phyloP scores from a whole-genome alignment of 495 filamentous ascomycete genomes.

The Delitschia confertaspora region DNA sequence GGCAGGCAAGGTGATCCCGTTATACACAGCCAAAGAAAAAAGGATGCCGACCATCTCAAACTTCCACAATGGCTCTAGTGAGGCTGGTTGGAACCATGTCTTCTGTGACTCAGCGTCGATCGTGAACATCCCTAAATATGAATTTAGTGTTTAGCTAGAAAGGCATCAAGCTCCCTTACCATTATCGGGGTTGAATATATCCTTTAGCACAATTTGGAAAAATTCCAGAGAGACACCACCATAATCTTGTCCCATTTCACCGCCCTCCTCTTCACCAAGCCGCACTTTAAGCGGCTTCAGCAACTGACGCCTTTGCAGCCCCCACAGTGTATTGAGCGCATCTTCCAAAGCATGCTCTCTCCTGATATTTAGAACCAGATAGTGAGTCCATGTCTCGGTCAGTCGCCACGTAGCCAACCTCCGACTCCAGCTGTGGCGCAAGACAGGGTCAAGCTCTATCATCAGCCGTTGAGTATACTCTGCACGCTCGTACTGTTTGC shows the following conservation, averaged over 20 bases:
- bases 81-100: slow-evolving; percentile 80
- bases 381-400: slow-evolving; percentile 55
- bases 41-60: slow-evolving; percentile 85
- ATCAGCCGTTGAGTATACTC: slow-evolving; percentile 51
- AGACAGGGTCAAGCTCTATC: slow-evolving; percentile 38
- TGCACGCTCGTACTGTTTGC: slow-evolving; percentile 60
- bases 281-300: slow-evolving; percentile 79
- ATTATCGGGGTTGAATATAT: slow-evolving; percentile 67
- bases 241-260: slow-evolving; percentile 87
- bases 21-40: slow-evolving; percentile 85
- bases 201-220: slow-evolving; percentile 70
- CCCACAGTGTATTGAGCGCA: slow-evolving; percentile 81
- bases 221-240: slow-evolving; percentile 95
- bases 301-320: slow-evolving; percentile 71
- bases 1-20: slow-evolving; percentile 80
- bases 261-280: slow-evolving; percentile 65
- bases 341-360: slow-evolving; percentile 63
- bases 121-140: slow-evolving; percentile 53
- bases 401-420: slow-evolving; percentile 38
- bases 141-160: too few species aligned
- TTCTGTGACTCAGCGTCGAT: slow-evolving; percentile 63
- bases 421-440: slow-evolving; percentile 34
- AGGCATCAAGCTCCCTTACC: slow-evolving; percentile 41
- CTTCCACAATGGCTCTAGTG: slow-evolving; percentile 73
- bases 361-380: slow-evolving; percentile 67